phyloP scores from a whole-genome alignment of 2,329 filamentous ascomycete genomes.

The Fonsecaea multimorphosa region DNA sequence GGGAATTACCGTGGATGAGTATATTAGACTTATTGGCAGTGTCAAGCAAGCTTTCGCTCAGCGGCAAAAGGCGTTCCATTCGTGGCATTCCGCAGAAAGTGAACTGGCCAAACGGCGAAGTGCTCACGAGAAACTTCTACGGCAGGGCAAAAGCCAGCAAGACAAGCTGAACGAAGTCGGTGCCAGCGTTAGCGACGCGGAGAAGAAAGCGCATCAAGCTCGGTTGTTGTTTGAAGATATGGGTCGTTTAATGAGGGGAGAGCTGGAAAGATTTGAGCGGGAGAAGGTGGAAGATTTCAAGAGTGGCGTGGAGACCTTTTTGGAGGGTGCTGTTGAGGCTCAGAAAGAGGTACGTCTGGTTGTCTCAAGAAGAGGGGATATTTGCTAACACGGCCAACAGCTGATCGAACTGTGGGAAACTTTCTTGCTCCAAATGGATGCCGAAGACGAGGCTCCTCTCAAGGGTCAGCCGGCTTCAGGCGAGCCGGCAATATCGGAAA shows the following conservation, averaged over 20 bases:
- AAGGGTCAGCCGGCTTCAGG: slow-evolving; percentile 19
- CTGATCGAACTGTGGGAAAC: slow-evolving; percentile 95
- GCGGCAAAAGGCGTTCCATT: slow-evolving; percentile 92
- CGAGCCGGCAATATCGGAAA: slow-evolving; percentile 16
- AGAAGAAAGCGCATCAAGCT: slow-evolving; percentile 89
- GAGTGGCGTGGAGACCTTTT: slow-evolving; percentile 93
- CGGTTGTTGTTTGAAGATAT: slow-evolving; percentile 94
- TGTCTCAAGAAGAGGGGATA: neutral
- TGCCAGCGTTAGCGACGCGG: slow-evolving; percentile 92
- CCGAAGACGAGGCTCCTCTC: slow-evolving; percentile 70
- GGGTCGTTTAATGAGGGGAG: slow-evolving; percentile 87
- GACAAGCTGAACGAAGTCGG: slow-evolving; percentile 90
- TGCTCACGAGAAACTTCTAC: slow-evolving; percentile 90
- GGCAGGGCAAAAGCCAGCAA: slow-evolving; percentile 94
- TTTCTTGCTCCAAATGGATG: slow-evolving; percentile 93
- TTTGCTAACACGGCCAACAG: slow-evolving; percentile 61
- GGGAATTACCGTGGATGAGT: slow-evolving; percentile 97
- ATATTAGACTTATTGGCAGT: slow-evolving; percentile 92
- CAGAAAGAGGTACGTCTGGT: slow-evolving; percentile 84
- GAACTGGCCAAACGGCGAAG: slow-evolving; percentile 89
- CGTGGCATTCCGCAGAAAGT: slow-evolving; percentile 89
- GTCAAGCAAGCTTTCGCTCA: slow-evolving; percentile 93
- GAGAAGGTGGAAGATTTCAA: slow-evolving; percentile 99
- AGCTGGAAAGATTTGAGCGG: slow-evolving; percentile 90
- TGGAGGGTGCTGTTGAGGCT: slow-evolving; percentile 95